Evolutionary conservation across 768 basidiomycete genomes (phyloP).

Genomic region (Suillus occidentalis): DNA sequence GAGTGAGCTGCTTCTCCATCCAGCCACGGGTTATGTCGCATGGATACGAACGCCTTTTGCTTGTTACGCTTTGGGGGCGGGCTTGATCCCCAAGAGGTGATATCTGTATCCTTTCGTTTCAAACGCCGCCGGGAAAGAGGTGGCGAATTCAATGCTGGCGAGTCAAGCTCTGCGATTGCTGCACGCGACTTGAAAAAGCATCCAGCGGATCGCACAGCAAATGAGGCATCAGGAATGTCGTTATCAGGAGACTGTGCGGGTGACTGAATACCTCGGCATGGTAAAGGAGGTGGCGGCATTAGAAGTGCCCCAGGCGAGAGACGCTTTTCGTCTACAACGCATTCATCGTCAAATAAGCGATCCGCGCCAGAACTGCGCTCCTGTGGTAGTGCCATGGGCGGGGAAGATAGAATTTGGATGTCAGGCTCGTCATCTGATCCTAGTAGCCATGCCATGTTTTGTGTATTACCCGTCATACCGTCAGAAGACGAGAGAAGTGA

Average conservation of each 20-base stretch:
- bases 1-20: conserved; percentile 78
- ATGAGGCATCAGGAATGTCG: conserved; percentile 41
- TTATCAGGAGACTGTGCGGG: conserved; percentile 20
- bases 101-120: conserved; percentile 30
- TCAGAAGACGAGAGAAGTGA: conserved; percentile 14
- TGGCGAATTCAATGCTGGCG: conserved; percentile 32
- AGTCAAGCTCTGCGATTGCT: conserved; percentile 23
- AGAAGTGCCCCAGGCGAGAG: conserved; percentile 12
- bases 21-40: conserved; percentile 46
- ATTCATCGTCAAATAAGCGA: conserved; percentile 19
- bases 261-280: conserved; percentile 19
- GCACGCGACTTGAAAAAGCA: conserved; percentile 27
- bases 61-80: conserved; percentile 20
- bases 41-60: conserved; percentile 32
- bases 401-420: conserved; percentile 53
- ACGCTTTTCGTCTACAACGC: conserved; percentile 23
- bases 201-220: conserved; percentile 44
- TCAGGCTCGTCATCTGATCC: conserved; percentile 63
- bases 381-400: conserved; percentile 34
- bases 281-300: conserved; percentile 39
- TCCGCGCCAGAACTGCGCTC: conserved; percentile 7
- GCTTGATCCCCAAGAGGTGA: conserved; percentile 18
- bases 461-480: conserved; percentile 18
- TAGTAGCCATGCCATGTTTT: conserved; percentile 64
- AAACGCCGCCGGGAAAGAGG: conserved; percentile 31